Conservation (phyloP, 306 rosid genomes). For the Malus sieversii region DNA sequence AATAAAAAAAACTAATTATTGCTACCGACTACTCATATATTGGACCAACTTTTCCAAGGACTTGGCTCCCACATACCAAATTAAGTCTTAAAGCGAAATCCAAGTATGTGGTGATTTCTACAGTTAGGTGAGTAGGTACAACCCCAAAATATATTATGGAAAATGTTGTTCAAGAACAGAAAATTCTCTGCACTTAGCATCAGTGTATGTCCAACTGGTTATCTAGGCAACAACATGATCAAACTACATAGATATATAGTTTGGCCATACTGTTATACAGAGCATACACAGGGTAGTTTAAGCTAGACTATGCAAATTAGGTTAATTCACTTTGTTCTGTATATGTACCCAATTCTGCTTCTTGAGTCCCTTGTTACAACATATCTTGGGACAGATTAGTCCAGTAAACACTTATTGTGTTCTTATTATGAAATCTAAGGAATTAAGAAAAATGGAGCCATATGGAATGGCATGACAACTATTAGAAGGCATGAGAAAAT, state of each 20-base stretch:
- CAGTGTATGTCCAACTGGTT: neutral
- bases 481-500: neutral
- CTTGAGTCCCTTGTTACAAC: too few relatives aligned
- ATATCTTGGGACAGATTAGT: too few relatives aligned
- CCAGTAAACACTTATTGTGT: too few relatives aligned
- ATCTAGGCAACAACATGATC: neutral
- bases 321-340: too few relatives aligned
- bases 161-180: neutral
- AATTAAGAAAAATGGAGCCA: neutral
- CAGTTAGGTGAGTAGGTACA: slow-evolving; percentile 30
- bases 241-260: neutral
- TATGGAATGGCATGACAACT: neutral
- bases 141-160: slow-evolving; percentile 1
- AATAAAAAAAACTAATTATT: neutral
- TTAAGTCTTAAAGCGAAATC: neutral
- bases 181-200: neutral
- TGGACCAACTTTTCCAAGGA: slow-evolving; percentile 4
- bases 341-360: too few relatives aligned
- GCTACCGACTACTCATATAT: neutral
- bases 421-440: too few relatives aligned
- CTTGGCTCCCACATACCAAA: slow-evolving; percentile 11
- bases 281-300: too few relatives aligned
- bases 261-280: neutral
- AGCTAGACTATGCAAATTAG: too few relatives aligned
- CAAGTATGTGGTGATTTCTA: slow-evolving; percentile 9